These are phyloP conservation scores for Peniophora sp. DNA, from an alignment of 1,284 basidiomycete genomes.

Conservation along the genomic window DNA sequence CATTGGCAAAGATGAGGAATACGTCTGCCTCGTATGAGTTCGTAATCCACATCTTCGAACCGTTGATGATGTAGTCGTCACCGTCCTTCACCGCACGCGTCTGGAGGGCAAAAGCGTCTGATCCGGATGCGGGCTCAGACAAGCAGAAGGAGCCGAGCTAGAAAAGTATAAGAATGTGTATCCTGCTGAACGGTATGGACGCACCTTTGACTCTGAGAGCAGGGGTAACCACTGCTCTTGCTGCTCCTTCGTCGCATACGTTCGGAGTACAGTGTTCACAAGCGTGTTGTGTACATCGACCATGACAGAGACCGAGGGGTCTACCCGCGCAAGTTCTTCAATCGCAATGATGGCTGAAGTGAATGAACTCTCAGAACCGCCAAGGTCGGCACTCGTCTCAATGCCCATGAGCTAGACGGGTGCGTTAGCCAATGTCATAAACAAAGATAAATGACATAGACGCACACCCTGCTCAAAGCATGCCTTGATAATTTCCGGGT, in stretches of 20 bases:
- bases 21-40: constrained; percentile 96
- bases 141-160: constrained; percentile 96
- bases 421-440: no score
- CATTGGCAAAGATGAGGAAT: constrained; percentile 92
- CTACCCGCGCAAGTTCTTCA: constrained; percentile 94
- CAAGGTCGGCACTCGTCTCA: constrained; percentile 80
- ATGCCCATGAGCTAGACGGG: constrained; percentile 85
- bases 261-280: constrained; percentile 91
- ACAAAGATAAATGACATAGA: no score
- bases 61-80: constrained; percentile 81
- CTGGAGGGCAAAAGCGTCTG: constrained; percentile 95
- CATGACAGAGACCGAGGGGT: constrained; percentile 93
- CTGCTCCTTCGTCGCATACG: constrained; percentile 80
- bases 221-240: constrained; percentile 86
- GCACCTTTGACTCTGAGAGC: constrained; percentile 72
- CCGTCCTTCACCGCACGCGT: constrained; percentile 86
- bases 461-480: constrained; percentile 93
- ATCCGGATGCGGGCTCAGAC: constrained; percentile 89
- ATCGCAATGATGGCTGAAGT: constrained; percentile 95
- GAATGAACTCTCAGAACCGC: constrained; percentile 89
- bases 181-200: constrained; percentile 11
- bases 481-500: constrained; percentile 79
- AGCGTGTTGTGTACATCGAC: constrained; percentile 99
- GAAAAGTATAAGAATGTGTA: neutral
- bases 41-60: constrained; percentile 99